These are phyloP conservation scores for Ilex aquifolium DNA, from an alignment of 257 asterid genomes.

Conservation along the genomic window DNA sequence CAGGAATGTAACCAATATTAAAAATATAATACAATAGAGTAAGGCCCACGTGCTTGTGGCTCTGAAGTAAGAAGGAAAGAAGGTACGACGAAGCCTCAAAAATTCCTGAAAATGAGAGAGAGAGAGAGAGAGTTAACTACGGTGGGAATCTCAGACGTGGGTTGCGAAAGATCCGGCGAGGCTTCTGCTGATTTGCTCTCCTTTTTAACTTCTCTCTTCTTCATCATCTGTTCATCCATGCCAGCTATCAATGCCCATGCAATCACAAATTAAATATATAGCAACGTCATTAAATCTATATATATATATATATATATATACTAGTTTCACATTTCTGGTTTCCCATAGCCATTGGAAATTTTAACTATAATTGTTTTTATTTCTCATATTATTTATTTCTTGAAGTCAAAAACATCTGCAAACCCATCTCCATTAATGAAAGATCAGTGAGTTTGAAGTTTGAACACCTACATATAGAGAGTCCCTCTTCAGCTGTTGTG, in stretches of 20 bases:
- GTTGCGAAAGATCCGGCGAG: constrained; percentile 64
- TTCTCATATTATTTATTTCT: background rate
- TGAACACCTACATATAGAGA: constrained; percentile 12
- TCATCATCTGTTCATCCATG: constrained; percentile 25
- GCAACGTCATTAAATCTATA: constrained; percentile 1
- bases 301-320: background rate
- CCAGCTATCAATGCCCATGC: constrained; percentile 67
- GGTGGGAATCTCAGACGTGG: constrained; percentile 70
- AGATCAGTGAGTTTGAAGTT: constrained; percentile 14
- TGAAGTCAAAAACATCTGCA: background rate
- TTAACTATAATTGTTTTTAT: background rate
- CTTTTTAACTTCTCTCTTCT: constrained; percentile 7
- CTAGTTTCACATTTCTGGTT: constrained; percentile 10
- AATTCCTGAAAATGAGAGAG: constrained; percentile 13
- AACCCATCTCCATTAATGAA: constrained; percentile 17
- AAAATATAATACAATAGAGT: constrained; percentile 23
- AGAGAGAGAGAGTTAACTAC: constrained; percentile 7
- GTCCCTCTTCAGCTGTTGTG: background rate
- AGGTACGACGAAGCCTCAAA: constrained; percentile 28
- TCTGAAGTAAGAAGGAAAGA: constrained; percentile 28
- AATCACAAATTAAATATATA: constrained; percentile 2
- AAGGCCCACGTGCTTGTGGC: constrained; percentile 50
- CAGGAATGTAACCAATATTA: constrained; percentile 35
- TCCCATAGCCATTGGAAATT: constrained; percentile 14
- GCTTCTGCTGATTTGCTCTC: constrained; percentile 40